These are phyloP conservation scores for Lichina pygmaea DNA, from an alignment of 495 filamentous ascomycete species.

Conservation along the genomic window DNA sequence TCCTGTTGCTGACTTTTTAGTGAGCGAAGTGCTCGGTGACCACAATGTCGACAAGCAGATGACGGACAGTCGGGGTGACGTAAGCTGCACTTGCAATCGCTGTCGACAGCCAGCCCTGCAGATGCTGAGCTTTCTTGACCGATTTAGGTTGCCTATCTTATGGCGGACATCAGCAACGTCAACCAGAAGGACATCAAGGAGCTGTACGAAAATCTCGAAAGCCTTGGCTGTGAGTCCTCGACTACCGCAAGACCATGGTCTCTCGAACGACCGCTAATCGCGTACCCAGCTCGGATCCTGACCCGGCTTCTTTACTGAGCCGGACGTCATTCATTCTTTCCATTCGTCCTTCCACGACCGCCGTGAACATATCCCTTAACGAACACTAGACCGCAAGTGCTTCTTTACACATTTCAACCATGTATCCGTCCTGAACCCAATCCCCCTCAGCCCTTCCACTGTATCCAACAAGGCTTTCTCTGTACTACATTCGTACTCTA, in stretches of 20 bases:
- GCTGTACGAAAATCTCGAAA: conserved; percentile 57
- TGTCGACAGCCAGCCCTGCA: not conserved
- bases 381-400: no score
- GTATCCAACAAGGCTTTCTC: no score
- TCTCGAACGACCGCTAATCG: not conserved
- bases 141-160: conserved; percentile 59
- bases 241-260: not conserved
- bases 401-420: no score
- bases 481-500: no score
- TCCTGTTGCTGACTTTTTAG: conserved; percentile 14
- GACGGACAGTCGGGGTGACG: conserved; percentile 79
- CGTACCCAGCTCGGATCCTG: conserved; percentile 41
- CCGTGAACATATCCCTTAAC: no score
- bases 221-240: conserved; percentile 39
- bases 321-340: not conserved
- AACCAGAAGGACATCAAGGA: conserved; percentile 57
- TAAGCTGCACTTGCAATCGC: conserved; percentile 12
- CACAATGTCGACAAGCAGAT: conserved; percentile 99
- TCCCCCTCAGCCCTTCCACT: no score
- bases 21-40: conserved; percentile 76
- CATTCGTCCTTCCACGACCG: not conserved
- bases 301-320: conserved; percentile 67
- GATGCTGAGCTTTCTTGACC: not conserved
- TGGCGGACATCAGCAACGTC: conserved; percentile 90
- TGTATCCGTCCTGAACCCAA: no score